phyloP scores from a whole-genome alignment of 768 basidiomycete genomes.

The Panus rudis region DNA sequence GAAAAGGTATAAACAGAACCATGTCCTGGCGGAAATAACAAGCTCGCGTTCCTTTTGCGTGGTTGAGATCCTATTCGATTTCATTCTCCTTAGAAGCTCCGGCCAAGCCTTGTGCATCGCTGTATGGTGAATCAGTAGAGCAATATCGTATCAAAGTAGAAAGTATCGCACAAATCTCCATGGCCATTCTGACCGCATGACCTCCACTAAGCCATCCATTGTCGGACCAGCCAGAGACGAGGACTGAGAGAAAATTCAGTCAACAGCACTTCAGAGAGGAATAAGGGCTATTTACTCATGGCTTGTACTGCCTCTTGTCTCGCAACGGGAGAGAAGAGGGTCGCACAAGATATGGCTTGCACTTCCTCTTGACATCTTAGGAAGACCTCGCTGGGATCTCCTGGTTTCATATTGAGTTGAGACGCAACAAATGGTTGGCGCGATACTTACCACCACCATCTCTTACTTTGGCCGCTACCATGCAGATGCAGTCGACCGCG shows the following conservation, averaged over 20 bases:
- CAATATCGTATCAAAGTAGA: not conserved
- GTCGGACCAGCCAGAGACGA: slow-evolving; percentile 92
- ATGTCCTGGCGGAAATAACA: slow-evolving; percentile 76
- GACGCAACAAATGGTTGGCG: not conserved
- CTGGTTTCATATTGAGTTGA: slow-evolving; percentile 27
- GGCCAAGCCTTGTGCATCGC: slow-evolving; percentile 94
- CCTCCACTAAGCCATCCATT: slow-evolving; percentile 94
- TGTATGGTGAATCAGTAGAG: slow-evolving; percentile 20
- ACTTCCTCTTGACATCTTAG: slow-evolving; percentile 76
- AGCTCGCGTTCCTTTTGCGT: slow-evolving; percentile 67
- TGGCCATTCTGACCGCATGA: slow-evolving; percentile 95
- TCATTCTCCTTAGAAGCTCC: slow-evolving; percentile 70
- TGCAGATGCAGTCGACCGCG: slow-evolving; percentile 87
- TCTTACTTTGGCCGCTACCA: slow-evolving; percentile 85
- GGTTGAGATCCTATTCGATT: slow-evolving; percentile 48
- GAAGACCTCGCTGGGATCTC: slow-evolving; percentile 68
- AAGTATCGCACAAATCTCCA: slow-evolving; percentile 71
- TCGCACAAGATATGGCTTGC: slow-evolving; percentile 75
- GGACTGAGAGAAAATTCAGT: slow-evolving; percentile 38
- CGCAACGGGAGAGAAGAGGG: slow-evolving; percentile 80
- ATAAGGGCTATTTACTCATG: slow-evolving; percentile 58
- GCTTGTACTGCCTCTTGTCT: slow-evolving; percentile 87
- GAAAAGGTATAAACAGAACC: slow-evolving; percentile 91
- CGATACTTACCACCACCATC: slow-evolving; percentile 73
- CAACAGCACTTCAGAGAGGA: not conserved